Percentiles rank a stretch among this genome's conserved stretches.
Conservation (phyloP, 2,329 filamentous ascomycete genomes). For the Apiospora pterosperma region DNA sequence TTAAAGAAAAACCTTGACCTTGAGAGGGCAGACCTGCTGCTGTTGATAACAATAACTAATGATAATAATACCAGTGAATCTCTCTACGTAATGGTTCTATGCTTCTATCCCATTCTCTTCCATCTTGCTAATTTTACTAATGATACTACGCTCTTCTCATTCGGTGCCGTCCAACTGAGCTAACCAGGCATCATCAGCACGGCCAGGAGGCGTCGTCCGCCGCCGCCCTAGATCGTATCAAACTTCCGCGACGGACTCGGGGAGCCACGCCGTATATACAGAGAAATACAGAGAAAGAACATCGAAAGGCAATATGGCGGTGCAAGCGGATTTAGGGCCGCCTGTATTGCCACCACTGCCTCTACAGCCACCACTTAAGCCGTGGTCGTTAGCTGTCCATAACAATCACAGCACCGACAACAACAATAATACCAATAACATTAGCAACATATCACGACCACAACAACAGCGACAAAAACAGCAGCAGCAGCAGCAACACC, state of each 20-base stretch:
- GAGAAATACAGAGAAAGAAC: not conserved
- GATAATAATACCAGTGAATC: not conserved
- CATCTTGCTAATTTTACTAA: not conserved
- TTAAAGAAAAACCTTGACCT: not conserved
- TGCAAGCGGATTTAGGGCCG: not conserved
- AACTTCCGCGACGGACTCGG: not conserved
- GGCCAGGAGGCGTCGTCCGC: not conserved
- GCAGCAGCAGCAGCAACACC: not conserved
- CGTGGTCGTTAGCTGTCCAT: not conserved
- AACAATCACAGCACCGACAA: not conserved
- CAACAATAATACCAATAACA: not conserved
- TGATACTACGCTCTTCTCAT: not conserved
- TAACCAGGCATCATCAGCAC: not conserved
- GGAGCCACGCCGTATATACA: not conserved
- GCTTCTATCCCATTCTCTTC: not conserved
- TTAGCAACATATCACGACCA: not conserved
- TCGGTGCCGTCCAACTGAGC: not conserved
- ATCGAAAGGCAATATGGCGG: not conserved
- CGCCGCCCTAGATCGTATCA: not conserved
- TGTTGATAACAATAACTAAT: not conserved
- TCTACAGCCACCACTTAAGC: not conserved
- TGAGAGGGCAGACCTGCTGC: not conserved
- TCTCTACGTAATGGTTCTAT: not conserved
- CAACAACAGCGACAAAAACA: not conserved
- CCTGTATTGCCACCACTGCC: not conserved